Evolutionary conservation across 345 rosid species (phyloP).

Genomic region (Salix suchowensis): DNA sequence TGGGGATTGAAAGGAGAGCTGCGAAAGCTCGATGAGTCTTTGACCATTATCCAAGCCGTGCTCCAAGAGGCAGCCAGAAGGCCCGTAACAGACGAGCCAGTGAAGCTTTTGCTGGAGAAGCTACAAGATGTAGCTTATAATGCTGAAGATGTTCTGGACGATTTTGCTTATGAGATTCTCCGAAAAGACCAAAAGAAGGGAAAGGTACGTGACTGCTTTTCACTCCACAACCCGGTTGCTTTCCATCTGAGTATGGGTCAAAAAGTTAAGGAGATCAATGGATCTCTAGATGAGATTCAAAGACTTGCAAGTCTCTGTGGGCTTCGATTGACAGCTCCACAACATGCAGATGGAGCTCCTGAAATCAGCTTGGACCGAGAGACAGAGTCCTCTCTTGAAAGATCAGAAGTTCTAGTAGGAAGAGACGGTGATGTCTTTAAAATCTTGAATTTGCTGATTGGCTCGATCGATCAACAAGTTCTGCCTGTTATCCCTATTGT

Average conservation of each 20-base stretch:
- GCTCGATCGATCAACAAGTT: too few species aligned
- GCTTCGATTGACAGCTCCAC: neutral
- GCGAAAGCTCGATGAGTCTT: neutral
- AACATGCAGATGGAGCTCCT: neutral
- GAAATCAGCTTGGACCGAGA: neutral
- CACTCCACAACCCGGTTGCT: neutral
- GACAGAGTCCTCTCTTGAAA: neutral
- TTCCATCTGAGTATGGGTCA: neutral
- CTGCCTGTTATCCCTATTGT: too few species aligned
- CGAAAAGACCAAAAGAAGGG: neutral
- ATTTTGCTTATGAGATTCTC: neutral
- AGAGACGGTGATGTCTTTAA: too few species aligned
- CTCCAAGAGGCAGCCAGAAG: neutral
- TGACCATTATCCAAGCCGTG: neutral
- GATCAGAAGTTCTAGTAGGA: neutral
- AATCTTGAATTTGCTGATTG: too few species aligned
- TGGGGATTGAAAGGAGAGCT: neutral
- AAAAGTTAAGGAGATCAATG: neutral
- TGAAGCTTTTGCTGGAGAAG: neutral
- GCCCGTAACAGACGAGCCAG: neutral
- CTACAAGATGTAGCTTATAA: slow-evolving; percentile 4
- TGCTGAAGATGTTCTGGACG: slow-evolving; percentile 2
- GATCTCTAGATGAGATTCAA: neutral
- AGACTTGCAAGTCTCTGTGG: neutral
- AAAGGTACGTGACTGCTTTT: neutral